Evolutionary conservation across 1,284 basidiomycete species (phyloP).

Genomic region (Phenoliferia sp.): DNA sequence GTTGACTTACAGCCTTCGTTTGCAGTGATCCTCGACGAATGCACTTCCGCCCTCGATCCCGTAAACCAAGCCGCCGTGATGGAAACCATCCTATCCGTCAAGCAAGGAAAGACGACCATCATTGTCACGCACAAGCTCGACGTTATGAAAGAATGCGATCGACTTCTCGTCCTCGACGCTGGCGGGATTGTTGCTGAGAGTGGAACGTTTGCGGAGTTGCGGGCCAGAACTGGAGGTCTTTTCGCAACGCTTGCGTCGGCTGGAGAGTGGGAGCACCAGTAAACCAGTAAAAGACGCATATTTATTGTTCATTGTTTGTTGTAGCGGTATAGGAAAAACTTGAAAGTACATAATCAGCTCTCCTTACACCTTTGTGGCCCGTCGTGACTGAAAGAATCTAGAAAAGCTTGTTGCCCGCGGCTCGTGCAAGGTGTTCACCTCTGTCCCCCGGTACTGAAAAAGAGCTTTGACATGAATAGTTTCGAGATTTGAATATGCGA

Average conservation of each 20-base stretch:
- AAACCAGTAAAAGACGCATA: too few relatives aligned
- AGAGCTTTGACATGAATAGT: too few relatives aligned
- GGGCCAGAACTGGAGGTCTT: constrained; percentile 46
- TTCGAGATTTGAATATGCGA: too few relatives aligned
- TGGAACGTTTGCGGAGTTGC: constrained; percentile 48
- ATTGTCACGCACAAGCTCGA: constrained; percentile 90
- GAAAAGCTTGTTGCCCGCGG: too few relatives aligned
- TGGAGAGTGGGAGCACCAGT: constrained; percentile 66
- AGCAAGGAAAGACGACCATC: constrained; percentile 68
- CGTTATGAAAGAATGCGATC: constrained; percentile 87
- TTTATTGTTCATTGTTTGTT: too few relatives aligned
- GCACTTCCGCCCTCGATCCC: constrained; percentile 81
- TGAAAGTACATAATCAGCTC: too few relatives aligned
- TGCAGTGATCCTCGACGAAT: constrained; percentile 79
- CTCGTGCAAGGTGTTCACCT: too few relatives aligned
- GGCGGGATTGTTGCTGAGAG: constrained; percentile 64
- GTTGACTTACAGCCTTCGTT: not conserved
- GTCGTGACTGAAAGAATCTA: too few relatives aligned
- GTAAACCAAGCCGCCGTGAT: constrained; percentile 75
- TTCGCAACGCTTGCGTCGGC: constrained; percentile 78
- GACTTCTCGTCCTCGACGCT: constrained; percentile 71
- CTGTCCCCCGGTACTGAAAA: too few relatives aligned
- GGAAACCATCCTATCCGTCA: constrained; percentile 64
- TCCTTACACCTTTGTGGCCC: too few relatives aligned
- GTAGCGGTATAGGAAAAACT: too few relatives aligned